A percentile compares a stretch with the other conserved stretches of the same genome.
These are phyloP conservation scores for Geum urbanum DNA, from an alignment of 306 rosid genomes.

Conservation along the genomic window DNA sequence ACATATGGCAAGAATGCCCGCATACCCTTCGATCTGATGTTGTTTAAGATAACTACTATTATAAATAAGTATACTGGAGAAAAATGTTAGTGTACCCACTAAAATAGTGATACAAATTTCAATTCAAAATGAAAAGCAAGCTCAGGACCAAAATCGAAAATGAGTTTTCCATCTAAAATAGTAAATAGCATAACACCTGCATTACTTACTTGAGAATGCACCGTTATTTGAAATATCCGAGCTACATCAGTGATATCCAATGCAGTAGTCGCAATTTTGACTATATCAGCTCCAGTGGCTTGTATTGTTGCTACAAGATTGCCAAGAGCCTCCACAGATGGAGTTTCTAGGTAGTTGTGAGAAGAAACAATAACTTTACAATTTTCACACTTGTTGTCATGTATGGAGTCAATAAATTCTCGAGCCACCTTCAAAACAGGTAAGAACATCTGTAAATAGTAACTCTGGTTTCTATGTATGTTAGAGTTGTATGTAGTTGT, in stretches of 20 bases:
- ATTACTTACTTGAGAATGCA: slow-evolving; percentile 78
- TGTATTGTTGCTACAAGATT: slow-evolving; percentile 87
- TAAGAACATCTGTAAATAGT: slow-evolving; percentile 21
- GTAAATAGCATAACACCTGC: slow-evolving; percentile 20
- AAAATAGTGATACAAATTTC: neutral
- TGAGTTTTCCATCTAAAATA: too few relatives aligned
- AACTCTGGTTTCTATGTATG: slow-evolving; percentile 6
- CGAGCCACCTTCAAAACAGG: slow-evolving; percentile 64
- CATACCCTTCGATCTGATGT: too few relatives aligned
- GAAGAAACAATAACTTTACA: slow-evolving; percentile 82
- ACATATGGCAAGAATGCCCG: too few relatives aligned
- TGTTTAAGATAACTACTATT: too few relatives aligned
- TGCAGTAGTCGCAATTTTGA: slow-evolving; percentile 89
- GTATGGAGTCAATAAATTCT: slow-evolving; percentile 61
- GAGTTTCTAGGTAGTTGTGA: slow-evolving; percentile 80
- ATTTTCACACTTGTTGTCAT: slow-evolving; percentile 50
- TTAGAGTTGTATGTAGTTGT: neutral
- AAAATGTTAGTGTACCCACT: neutral
- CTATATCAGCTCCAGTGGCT: slow-evolving; percentile 88
- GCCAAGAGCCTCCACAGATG: slow-evolving; percentile 85
- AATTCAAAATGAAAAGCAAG: neutral
- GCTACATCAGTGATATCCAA: slow-evolving; percentile 81
- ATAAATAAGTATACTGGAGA: neutral
- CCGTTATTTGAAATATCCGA: slow-evolving; percentile 66
- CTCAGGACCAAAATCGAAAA: neutral